These are phyloP conservation scores for Aspergillus melleus DNA, from an alignment of 2,329 filamentous ascomycete species.

Conservation along the genomic window DNA sequence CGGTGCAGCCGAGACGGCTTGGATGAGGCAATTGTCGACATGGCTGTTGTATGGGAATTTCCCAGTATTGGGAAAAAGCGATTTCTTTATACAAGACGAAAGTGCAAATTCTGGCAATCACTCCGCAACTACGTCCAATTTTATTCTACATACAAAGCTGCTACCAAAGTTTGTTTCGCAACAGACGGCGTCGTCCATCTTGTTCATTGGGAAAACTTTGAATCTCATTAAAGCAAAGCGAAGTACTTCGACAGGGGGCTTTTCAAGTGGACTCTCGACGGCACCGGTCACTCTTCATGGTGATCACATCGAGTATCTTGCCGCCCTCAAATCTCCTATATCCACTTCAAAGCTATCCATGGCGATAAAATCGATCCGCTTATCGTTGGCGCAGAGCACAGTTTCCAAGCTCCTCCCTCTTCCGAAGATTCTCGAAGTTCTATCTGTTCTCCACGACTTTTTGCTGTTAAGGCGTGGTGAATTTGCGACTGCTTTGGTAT, in stretches of 20 bases:
- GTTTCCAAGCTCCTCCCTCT: conserved; percentile 80
- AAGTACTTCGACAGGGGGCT: conserved; percentile 33
- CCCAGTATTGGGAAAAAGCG: conserved; percentile 72
- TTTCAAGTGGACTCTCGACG: conserved; percentile 42
- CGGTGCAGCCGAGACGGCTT: conserved; percentile 79
- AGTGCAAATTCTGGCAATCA: conserved; percentile 39
- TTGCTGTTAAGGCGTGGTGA: conserved; percentile 86
- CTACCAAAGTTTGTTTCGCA: conserved; percentile 77
- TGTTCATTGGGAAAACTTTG: conserved; percentile 87
- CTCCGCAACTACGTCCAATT: conserved; percentile 53
- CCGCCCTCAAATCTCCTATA: conserved; percentile 71
- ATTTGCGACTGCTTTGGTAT: conserved; percentile 83
- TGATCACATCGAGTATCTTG: conserved; percentile 58
- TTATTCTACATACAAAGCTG: conserved; percentile 58
- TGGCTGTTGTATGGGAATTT: conserved; percentile 90
- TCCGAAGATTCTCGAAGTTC: conserved; percentile 70
- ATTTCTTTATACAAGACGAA: conserved; percentile 75
- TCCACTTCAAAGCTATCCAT: conserved; percentile 68
- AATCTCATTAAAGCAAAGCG: conserved; percentile 70
- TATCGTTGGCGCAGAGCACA: conserved; percentile 79
- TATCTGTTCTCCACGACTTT: conserved; percentile 79
- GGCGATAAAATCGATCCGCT: conserved; percentile 72
- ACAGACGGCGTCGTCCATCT: conserved; percentile 74
- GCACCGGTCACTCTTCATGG: conserved; percentile 59
- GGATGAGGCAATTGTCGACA: conserved; percentile 84